These are phyloP conservation scores for Acorus gramineus DNA, from an alignment of 106 monocot genomes.

Conservation along the genomic window DNA sequence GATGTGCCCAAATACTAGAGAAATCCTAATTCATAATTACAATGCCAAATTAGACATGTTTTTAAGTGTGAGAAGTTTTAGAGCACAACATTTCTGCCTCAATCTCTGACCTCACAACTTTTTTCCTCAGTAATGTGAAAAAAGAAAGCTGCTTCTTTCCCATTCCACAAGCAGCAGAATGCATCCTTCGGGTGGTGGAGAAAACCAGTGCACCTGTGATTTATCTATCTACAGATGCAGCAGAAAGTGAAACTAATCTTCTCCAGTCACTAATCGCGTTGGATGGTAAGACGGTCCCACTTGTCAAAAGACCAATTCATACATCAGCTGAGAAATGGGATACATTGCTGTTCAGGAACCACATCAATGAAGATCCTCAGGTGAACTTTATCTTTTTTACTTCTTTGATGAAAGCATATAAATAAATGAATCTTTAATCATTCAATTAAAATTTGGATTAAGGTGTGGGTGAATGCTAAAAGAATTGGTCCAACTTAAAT, in stretches of 20 bases:
- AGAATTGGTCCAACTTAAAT: too few species aligned
- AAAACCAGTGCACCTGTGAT: constrained; percentile 60
- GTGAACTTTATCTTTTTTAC: constrained; percentile 13
- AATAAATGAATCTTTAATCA: too few species aligned
- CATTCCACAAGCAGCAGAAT: constrained; percentile 85
- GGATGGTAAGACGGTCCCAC: constrained; percentile 39
- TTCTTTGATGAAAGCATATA: too few species aligned
- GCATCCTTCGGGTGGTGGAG: constrained; percentile 52
- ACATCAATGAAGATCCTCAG: constrained; percentile 65
- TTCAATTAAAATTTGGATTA: too few species aligned
- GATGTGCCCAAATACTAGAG: too few species aligned
- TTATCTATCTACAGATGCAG: constrained; percentile 93
- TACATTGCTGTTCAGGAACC: constrained; percentile 81
- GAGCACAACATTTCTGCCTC: neutral
- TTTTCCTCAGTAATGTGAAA: constrained; percentile 59
- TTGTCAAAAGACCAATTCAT: constrained; percentile 75
- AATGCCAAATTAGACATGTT: too few species aligned
- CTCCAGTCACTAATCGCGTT: constrained; percentile 62
- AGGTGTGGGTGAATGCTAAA: too few species aligned
- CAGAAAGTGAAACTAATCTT: constrained; percentile 69
- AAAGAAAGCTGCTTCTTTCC: constrained; percentile 90
- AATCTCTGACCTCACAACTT: neutral
- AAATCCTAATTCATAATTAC: too few species aligned
- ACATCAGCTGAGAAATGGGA: constrained; percentile 84
- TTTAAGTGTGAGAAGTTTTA: too few species aligned